These are phyloP conservation scores for Rugonectria rugulosa DNA, from an alignment of 2,329 filamentous ascomycete genomes.

Conservation along the genomic window DNA sequence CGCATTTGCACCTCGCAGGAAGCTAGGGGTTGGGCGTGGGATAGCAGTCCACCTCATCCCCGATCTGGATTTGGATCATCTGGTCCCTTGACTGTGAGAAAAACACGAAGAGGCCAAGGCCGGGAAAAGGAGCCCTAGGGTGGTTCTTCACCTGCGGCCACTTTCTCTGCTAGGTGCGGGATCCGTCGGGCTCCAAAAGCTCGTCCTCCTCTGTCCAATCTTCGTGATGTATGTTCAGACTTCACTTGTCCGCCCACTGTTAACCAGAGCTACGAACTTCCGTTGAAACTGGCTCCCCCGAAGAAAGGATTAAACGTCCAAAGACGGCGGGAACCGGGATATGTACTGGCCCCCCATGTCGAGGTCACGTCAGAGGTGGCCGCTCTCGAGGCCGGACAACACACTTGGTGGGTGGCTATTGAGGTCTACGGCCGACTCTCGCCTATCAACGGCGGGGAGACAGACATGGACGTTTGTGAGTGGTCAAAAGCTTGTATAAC, in stretches of 20 bases:
- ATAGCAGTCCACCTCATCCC: slow-evolving; percentile 21
- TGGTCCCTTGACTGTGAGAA: slow-evolving; percentile 27
- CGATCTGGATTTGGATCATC: slow-evolving; percentile 8
- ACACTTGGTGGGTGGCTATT: slow-evolving; percentile 57
- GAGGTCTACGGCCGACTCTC: slow-evolving; percentile 52
- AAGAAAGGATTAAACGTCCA: background rate
- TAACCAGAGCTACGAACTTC: background rate
- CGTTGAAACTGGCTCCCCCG: background rate
- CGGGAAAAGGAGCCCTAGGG: background rate
- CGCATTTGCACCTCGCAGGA: slow-evolving; percentile 4
- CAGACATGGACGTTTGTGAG: background rate
- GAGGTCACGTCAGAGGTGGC: slow-evolving; percentile 52
- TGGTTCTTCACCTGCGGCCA: slow-evolving; percentile 14
- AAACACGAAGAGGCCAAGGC: slow-evolving; percentile 23
- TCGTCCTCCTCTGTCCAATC: slow-evolving; percentile 33
- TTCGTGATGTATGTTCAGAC: slow-evolving; percentile 14
- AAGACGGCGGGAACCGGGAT: slow-evolving; percentile 2
- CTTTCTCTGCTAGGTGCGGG: slow-evolving; percentile 21
- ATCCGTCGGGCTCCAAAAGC: slow-evolving; percentile 22
- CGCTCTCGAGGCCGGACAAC: slow-evolving; percentile 43
- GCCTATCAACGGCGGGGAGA: background rate
- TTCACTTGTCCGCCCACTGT: background rate
- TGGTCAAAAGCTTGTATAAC: slow-evolving; percentile 13
- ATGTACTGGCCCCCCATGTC: slow-evolving; percentile 52
- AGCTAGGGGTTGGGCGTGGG: slow-evolving; percentile 18